phyloP scores from a whole-genome alignment of 2,329 filamentous ascomycete species.

The Colletotrichum orchidophilum region DNA sequence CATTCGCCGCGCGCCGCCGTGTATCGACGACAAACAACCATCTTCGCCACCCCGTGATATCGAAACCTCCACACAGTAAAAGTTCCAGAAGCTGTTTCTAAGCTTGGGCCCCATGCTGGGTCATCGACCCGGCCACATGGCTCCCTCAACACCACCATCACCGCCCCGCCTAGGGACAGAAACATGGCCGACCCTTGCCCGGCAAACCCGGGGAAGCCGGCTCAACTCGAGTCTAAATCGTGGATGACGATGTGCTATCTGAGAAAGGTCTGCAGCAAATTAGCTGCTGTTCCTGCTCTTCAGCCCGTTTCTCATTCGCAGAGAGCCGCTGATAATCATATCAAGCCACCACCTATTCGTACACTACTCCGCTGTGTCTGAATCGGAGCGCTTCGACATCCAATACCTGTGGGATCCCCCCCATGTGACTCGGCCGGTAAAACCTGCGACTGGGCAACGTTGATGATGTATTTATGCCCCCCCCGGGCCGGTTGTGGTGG shows the following conservation, averaged over 20 bases:
- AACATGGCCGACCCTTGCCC: constrained; percentile 22
- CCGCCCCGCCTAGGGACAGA: neutral
- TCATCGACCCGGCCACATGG: constrained; percentile 27
- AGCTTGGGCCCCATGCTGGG: neutral
- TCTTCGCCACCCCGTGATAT: constrained; percentile 22
- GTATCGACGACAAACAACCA: neutral
- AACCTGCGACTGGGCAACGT: constrained; percentile 30
- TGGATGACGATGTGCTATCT: constrained; percentile 14
- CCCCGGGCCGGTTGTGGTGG: constrained; percentile 6
- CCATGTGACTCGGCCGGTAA: constrained; percentile 21
- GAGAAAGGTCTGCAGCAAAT: neutral
- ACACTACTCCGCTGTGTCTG: neutral
- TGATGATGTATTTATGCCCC: constrained; percentile 5
- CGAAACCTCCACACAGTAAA: constrained; percentile 2
- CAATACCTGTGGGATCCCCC: constrained; percentile 19
- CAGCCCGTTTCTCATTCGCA: neutral
- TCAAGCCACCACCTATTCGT: neutral
- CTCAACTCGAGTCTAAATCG: constrained; percentile 12
- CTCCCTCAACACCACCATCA: constrained; percentile 22
- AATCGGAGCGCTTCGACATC: constrained; percentile 3
- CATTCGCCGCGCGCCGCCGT: neutral
- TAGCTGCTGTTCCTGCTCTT: neutral
- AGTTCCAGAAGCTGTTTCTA: neutral
- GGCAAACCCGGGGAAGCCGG: neutral
- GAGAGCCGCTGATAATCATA: neutral